A percentile compares a stretch with the other conserved stretches of the same genome.
Evolutionary conservation across 1,284 basidiomycete genomes (phyloP).

Genomic region (Rhodotorula sp.): DNA sequence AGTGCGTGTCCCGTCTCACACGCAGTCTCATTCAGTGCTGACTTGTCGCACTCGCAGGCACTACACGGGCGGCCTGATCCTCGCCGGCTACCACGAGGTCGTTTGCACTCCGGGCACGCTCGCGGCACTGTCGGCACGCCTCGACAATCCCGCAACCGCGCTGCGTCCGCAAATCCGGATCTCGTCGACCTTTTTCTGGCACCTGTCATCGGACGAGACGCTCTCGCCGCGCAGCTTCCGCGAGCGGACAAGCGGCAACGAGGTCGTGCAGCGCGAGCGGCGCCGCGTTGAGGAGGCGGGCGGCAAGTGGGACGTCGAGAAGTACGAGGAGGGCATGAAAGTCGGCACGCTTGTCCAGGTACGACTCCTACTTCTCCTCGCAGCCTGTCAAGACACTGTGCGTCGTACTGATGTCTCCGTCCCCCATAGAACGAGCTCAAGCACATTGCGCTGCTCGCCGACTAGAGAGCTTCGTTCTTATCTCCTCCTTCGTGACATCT

Average conservation of each 20-base stretch:
- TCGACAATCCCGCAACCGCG: slow-evolving; percentile 56
- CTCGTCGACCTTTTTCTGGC: slow-evolving; percentile 93
- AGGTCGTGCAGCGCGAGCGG: slow-evolving; percentile 48
- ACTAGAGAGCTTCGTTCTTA: too few species aligned
- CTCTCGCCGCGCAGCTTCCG: slow-evolving; percentile 11
- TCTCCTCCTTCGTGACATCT: neutral
- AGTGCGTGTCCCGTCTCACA: slow-evolving; percentile 49
- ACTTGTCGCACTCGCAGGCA: slow-evolving; percentile 53
- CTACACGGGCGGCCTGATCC: slow-evolving; percentile 78
- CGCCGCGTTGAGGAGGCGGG: slow-evolving; percentile 53
- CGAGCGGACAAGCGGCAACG: neutral
- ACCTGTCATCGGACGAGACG: slow-evolving; percentile 76
- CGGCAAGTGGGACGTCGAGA: slow-evolving; percentile 54
- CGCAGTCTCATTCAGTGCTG: neutral
- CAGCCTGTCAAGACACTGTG: neutral
- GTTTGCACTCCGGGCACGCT: slow-evolving; percentile 78
- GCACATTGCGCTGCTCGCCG: slow-evolving; percentile 26
- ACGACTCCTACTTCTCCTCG: neutral
- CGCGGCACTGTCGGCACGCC: slow-evolving; percentile 65
- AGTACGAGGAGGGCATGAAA: slow-evolving; percentile 70
- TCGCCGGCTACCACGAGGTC: slow-evolving; percentile 81
- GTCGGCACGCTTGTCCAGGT: slow-evolving; percentile 70
- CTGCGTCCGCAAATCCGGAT: slow-evolving; percentile 83
- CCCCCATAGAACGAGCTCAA: slow-evolving; percentile 57
- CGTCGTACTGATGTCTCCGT: neutral